phyloP scores from a whole-genome alignment of 192 early-diverging fungal genomes.

The Backusella tarrabulga region DNA sequence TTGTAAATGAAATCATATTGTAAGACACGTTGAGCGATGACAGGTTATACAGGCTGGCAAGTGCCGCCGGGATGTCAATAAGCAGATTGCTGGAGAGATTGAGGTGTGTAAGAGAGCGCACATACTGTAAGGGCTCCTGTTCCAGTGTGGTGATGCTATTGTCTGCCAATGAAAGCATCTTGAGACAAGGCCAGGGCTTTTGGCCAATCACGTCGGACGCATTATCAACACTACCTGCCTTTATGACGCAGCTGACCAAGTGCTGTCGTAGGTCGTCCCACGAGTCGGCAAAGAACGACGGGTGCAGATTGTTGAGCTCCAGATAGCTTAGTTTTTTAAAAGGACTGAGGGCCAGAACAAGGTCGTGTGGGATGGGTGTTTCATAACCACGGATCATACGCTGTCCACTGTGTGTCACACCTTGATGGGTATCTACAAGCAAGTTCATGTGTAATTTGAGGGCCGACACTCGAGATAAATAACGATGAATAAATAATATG shows the following conservation, averaged over 20 bases:
- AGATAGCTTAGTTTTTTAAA: slow-evolving; percentile 48
- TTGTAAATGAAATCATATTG: slow-evolving; percentile 54
- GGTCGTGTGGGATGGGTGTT: slow-evolving; percentile 20
- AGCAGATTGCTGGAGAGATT: slow-evolving; percentile 55
- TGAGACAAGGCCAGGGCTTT: slow-evolving; percentile 32
- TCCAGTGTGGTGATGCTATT: slow-evolving; percentile 48
- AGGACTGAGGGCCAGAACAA: slow-evolving; percentile 31
- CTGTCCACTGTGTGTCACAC: slow-evolving; percentile 25
- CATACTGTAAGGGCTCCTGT: slow-evolving; percentile 36
- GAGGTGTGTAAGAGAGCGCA: slow-evolving; percentile 42
- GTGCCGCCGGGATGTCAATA: slow-evolving; percentile 39
- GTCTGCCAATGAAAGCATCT: slow-evolving; percentile 46
- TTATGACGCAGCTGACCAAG: slow-evolving; percentile 43
- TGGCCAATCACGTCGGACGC: slow-evolving; percentile 40
- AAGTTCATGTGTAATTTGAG: slow-evolving; percentile 41
- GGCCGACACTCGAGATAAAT: slow-evolving; percentile 40
- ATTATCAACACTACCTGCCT: slow-evolving; percentile 44
- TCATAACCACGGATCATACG: slow-evolving; percentile 34
- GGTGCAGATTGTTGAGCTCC: slow-evolving; percentile 49
- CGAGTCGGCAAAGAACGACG: slow-evolving; percentile 36
- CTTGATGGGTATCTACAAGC: slow-evolving; percentile 18
- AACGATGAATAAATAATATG: slow-evolving; percentile 46
- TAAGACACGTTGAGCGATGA: slow-evolving; percentile 48
- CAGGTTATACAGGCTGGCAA: slow-evolving; percentile 49
- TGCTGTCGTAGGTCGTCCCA: slow-evolving; percentile 47